Base-by-base conservation (phyloP, 225 moss, liverwort and hornwort genomes). In the Asterella californica region DNA sequence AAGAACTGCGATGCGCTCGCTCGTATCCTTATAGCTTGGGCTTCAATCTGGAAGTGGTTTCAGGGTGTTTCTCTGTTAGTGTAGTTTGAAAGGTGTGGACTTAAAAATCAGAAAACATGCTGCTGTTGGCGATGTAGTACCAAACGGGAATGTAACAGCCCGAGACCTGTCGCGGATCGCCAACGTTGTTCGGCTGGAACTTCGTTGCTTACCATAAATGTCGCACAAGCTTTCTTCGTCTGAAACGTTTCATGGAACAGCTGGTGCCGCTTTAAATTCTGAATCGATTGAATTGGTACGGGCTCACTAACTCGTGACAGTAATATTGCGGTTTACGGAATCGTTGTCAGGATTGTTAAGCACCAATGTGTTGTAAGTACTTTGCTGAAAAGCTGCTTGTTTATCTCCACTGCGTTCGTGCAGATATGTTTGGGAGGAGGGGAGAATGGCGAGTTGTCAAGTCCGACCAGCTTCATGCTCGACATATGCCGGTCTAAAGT, bases 361-460 rank as follows among this genome's bases (percentile, higher is more conserved):
- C 10, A 47, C 10, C 22, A 24, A 19, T 73, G 73, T 12, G 5
- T 30, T 3, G 22, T 6, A 10, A 53, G n/a, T 48, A 14, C 15
- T 70, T 33, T 38, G 74, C 30, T 75, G 75, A 57, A 32, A 30
- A 4, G 36, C 29, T 10, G 29, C 59, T 60, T 48, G 59, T 66
- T 17, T 29, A 45, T 49, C 6, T 64, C 10, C 63, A 60, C 25
- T 27, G 8, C 15, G 10, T 2, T 84, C 27, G 17, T 81, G 87
- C 93, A 93, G 95, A 91, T 80, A 24, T 32, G 90, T 87, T 77
- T 91, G 90, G 80, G 89, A 85, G 87, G 86, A 80, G 89, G 89
- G 79, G 82, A 84, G 73, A 46, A 67, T 37, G 68, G 86, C 79
- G 77, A 84, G 57, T 34, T 83, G 30, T 47, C 84, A 42, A 76